phyloP scores from a whole-genome alignment of 352 stramenopile genomes.

The Phytopythium oedochilum region DNA sequence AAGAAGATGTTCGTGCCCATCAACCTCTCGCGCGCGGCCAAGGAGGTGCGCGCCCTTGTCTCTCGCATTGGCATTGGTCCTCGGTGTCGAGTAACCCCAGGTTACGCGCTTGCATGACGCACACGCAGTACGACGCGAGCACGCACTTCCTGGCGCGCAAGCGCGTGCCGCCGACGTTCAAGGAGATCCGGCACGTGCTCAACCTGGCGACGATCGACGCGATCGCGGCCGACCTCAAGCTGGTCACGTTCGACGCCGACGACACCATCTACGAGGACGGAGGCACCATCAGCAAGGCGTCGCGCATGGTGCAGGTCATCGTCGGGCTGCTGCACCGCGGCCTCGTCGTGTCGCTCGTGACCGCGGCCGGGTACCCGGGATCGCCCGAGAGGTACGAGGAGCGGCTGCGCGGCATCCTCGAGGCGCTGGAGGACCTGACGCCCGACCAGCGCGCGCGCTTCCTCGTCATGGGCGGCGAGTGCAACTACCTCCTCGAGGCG shows the following conservation, averaged over 20 bases:
- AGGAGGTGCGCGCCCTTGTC: conserved; percentile 25
- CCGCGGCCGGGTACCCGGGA: conserved; percentile 72
- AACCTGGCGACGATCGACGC: conserved; percentile 76
- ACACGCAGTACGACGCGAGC: conserved; percentile 49
- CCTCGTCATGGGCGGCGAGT: conserved; percentile 95
- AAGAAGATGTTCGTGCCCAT: conserved; percentile 70
- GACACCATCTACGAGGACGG: conserved; percentile 87
- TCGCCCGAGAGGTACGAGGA: conserved; percentile 65
- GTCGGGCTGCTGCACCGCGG: conserved; percentile 61
- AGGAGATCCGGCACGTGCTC: conserved; percentile 81
- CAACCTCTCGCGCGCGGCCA: conserved; percentile 56
- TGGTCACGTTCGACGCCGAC: conserved; percentile 84
- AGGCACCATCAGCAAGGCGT: conserved; percentile 58
- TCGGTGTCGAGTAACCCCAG: too few species aligned
- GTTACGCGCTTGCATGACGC: too few species aligned
- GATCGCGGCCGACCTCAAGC: conserved; percentile 68
- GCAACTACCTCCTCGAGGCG: conserved; percentile 92
- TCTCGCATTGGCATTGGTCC: background rate
- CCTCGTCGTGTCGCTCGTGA: conserved; percentile 79
- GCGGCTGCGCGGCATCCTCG: conserved; percentile 69
- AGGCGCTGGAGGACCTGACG: conserved; percentile 46
- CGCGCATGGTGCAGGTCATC: conserved; percentile 70
- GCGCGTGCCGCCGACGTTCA: conserved; percentile 79
- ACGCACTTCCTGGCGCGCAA: conserved; percentile 76
- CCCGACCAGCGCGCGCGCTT: conserved; percentile 65